phyloP scores from a whole-genome alignment of 305 asterid species.

The Stenogyne calaminthoides region DNA sequence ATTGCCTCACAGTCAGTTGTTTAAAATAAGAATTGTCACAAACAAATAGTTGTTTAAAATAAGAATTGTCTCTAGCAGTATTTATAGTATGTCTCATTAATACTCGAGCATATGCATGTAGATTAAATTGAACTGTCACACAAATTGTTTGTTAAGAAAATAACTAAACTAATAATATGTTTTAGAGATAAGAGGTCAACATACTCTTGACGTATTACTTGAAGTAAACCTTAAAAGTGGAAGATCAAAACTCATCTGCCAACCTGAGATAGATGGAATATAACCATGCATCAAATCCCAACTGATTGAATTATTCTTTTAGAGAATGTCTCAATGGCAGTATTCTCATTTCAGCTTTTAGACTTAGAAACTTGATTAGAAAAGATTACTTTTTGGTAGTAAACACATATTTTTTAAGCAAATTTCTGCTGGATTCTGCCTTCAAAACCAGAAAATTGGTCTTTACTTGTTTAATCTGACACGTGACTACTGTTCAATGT shows the following conservation, averaged over 20 bases:
- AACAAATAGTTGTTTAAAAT: neutral
- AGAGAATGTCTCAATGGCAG: neutral
- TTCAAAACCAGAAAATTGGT: conserved; percentile 1
- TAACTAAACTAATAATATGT: neutral
- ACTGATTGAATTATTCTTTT: neutral
- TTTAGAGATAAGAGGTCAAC: neutral
- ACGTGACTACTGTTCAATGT: conserved; percentile 25
- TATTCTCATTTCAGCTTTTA: neutral
- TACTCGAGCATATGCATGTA: neutral
- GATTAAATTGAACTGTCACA: neutral
- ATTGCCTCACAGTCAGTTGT: neutral
- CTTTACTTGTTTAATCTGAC: conserved; percentile 9
- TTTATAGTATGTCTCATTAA: neutral
- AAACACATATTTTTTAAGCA: neutral
- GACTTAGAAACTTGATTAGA: neutral
- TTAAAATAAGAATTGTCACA: neutral
- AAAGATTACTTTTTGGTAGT: neutral
- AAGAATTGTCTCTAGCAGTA: neutral
- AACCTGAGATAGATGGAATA: neutral
- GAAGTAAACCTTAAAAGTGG: neutral
- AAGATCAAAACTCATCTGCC: neutral
- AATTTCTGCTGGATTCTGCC: neutral
- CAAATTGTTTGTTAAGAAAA: neutral
- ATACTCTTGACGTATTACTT: neutral
- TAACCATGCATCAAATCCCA: conserved; percentile 2